Evolutionary conservation across 495 filamentous ascomycete genomes (phyloP).

Genomic region (Tuber microsphaerosporum): DNA sequence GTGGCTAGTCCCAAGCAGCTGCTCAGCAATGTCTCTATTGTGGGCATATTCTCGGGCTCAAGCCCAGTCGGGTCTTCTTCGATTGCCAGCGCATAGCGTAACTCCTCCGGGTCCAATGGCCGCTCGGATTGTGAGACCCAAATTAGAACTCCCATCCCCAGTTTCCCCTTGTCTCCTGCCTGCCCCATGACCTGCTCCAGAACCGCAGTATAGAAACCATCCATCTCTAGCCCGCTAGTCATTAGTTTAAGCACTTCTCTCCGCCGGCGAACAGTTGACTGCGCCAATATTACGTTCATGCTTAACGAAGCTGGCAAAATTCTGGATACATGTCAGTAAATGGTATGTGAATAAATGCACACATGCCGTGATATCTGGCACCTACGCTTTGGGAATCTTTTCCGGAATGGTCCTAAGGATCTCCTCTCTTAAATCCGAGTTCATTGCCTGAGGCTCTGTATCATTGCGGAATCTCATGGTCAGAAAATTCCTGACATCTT

Average conservation of each 20-base stretch:
- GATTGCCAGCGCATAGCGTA: not conserved
- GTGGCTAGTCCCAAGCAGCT: not conserved
- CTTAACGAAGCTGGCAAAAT: not conserved
- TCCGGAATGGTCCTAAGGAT: not conserved
- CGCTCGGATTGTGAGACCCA: not conserved
- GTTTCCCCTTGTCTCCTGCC: not conserved
- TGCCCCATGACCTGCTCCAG: not conserved
- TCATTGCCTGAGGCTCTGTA: not conserved
- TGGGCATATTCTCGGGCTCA: not conserved
- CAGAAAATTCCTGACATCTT: not conserved
- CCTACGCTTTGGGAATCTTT: not conserved
- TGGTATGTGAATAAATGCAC: not conserved
- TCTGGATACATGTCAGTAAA: not conserved
- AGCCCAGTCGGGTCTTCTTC: not conserved
- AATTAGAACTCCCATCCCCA: not conserved
- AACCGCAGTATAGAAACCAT: not conserved
- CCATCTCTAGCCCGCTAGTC: not conserved
- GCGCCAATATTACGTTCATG: not conserved
- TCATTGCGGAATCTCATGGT: not conserved
- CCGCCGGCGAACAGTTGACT: not conserved
- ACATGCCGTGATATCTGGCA: not conserved
- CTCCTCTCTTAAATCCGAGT: not conserved
- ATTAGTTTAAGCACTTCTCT: not conserved
- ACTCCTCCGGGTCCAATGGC: not conserved
- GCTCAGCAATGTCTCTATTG: not conserved